Base-by-base conservation (phyloP, 805 yeast species). In the Yamadazyma sp. region DNA sequence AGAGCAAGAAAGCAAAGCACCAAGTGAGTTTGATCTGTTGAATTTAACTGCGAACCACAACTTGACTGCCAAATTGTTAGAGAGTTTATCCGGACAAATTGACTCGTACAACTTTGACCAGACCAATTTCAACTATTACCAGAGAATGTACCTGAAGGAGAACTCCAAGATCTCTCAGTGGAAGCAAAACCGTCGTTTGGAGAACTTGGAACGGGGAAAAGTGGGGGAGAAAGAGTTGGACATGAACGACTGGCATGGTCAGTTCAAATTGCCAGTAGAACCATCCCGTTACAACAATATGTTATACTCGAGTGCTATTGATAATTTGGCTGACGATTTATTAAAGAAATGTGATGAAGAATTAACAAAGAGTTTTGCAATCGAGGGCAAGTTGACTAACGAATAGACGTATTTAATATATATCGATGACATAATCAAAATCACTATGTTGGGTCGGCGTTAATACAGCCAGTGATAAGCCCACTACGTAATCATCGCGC, bases 31-130 rank as follows among this genome's bases (percentile, higher is more conserved):
- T 32, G 69, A 66, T 40, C 55, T 58, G 44, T 60, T 69, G 52
- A 66, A 64, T 49, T 64, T 69, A 47, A 60, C 66, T 29, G 61
- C 72, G 16, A 68, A 67, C 53, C 68, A 67, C 45, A 63, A 64
- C 50, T 65, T 61, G 43, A 67, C 73, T 30, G 62, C 70, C 13
- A 72, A 69, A 49, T 63, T 69, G 45, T 75, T 80, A 42, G 90
- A 84, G 54, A 74, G 75, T 32, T 69, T 84, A 47, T 73, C 78
- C 55, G 81, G 78, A 44, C 77, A 86, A 35, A 73, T 85, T 27
- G 93, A 85, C 59, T 80, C 82, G 33, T 80, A 78, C 66, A 82
- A 81, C 65, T 81, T 81, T 58, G 89, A 82, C 57, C 85, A 83
- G 58, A 81, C 82, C 49, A 84, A 81, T 63, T 80, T 82, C 71